Conservation (phyloP, 495 filamentous ascomycete genomes). For the Xylaria cubensis region DNA sequence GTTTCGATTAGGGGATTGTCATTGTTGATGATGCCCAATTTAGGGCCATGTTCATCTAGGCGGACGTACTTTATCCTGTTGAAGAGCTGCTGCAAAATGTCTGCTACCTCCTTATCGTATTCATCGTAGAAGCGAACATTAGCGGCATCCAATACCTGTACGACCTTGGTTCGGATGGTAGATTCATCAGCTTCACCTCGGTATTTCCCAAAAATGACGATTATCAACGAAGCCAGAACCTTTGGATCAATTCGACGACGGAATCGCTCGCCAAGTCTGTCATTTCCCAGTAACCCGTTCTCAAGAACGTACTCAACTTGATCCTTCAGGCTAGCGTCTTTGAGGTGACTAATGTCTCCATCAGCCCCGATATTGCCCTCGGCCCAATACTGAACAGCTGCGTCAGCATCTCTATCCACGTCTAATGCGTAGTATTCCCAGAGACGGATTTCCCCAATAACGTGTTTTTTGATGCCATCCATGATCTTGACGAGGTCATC, state of each 20-base stretch:
- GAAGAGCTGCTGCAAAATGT: conserved; percentile 87
- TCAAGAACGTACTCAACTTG: conserved; percentile 59
- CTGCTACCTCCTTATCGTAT: conserved; percentile 82
- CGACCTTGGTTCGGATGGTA: conserved; percentile 57
- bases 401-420: conserved; percentile 72
- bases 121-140: conserved; percentile 90
- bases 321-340: conserved; percentile 46
- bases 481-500: conserved; percentile 85
- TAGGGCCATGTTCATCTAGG: conserved; percentile 90
- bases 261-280: conserved; percentile 80
- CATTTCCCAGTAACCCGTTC: conserved; percentile 69
- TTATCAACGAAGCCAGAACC: conserved; percentile 72
- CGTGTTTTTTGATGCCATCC: conserved; percentile 80
- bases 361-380: conserved; percentile 55
- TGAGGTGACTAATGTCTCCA: conserved; percentile 53
- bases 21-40: conserved; percentile 76
- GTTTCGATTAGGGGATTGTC: conserved; percentile 87
- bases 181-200: conserved; percentile 56
- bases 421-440: conserved; percentile 95
- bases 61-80: conserved; percentile 93
- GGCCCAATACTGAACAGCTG: conserved; percentile 74
- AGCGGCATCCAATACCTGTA: conserved; percentile 76
- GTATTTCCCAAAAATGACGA: conserved; percentile 71
- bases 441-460: conserved; percentile 74
- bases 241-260: conserved; percentile 70